Conservation (phyloP, 352 stramenopile genomes). For the Blastocystis sp. region DNA sequence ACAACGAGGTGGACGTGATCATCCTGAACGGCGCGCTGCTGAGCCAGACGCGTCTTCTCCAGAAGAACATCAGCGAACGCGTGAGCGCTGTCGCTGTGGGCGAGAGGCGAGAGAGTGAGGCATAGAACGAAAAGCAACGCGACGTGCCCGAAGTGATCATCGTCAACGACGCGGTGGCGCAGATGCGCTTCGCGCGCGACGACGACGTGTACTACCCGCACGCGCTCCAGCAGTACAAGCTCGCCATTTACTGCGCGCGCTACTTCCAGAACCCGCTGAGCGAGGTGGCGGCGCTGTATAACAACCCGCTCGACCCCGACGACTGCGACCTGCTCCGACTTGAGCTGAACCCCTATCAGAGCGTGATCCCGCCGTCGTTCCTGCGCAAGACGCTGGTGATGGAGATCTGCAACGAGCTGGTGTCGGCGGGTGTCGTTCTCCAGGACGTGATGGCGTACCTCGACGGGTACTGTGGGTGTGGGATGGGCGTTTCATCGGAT, state of each 20-base stretch:
- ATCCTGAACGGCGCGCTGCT: slow-evolving; percentile 38
- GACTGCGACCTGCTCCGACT: slow-evolving; percentile 27
- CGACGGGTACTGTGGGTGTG: slow-evolving; percentile 6
- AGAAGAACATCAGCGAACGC: neutral
- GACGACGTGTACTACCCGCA: slow-evolving; percentile 30
- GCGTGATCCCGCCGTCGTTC: neutral
- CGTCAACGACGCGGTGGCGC: slow-evolving; percentile 11
- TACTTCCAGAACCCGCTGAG: slow-evolving; percentile 42
- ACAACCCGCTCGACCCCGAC: slow-evolving; percentile 1
- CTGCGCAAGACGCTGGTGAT: neutral
- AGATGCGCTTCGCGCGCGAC: slow-evolving; percentile 4
- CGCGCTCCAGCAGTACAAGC: neutral
- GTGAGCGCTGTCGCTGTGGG: neutral
- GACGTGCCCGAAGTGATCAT: slow-evolving; percentile 31
- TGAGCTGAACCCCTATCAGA: slow-evolving; percentile 32
- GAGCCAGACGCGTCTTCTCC: slow-evolving; percentile 3
- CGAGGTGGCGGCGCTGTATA: slow-evolving; percentile 25
- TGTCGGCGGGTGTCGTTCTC: slow-evolving; percentile 4
- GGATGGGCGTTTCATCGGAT: neutral
- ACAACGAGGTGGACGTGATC: slow-evolving; percentile 23
- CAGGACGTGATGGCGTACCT: slow-evolving; percentile 46
- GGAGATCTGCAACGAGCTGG: slow-evolving; percentile 43
- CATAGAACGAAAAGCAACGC: neutral
- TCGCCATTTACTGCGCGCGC: slow-evolving; percentile 23
- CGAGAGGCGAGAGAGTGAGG: neutral